A percentile compares a stretch with the other conserved stretches of the same genome.
These are phyloP conservation scores for Phycomyces nitens DNA, from an alignment of 192 early-diverging fungal species.

Conservation along the genomic window DNA sequence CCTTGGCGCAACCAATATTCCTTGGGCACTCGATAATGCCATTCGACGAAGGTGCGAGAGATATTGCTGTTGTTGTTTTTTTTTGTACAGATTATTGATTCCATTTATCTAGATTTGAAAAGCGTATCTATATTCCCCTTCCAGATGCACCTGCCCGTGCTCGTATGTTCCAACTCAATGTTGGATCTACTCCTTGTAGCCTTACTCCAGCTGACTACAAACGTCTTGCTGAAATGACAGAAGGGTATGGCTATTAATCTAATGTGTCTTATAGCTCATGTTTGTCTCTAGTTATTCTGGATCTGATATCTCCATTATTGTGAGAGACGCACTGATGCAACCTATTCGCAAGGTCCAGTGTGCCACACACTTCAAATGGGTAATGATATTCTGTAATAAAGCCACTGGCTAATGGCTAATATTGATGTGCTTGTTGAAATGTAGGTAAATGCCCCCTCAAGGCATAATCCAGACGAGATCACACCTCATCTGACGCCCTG, in stretches of 20 bases:
- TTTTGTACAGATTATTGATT: no score
- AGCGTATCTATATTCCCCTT: constrained; percentile 96
- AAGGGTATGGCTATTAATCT: constrained; percentile 52
- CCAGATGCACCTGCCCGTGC: constrained; percentile 86
- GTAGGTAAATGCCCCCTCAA: constrained; percentile 56
- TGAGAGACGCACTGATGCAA: constrained; percentile 95
- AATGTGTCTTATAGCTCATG: background rate
- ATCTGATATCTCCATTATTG: constrained; percentile 91
- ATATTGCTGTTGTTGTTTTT: background rate
- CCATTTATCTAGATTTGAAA: constrained; percentile 74
- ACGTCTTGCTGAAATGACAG: constrained; percentile 74
- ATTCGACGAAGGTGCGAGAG: constrained; percentile 73
- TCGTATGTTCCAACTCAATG: constrained; percentile 89
- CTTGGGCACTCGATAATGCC: constrained; percentile 92
- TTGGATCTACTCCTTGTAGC: constrained; percentile 87
- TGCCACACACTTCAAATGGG: constrained; percentile 88
- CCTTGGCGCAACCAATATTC: constrained; percentile 94
- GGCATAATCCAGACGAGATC: constrained; percentile 47
- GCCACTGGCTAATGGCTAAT: background rate
- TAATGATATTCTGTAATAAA: constrained; percentile 21
- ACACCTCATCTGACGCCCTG: constrained; percentile 81
- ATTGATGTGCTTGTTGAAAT: constrained; percentile 15
- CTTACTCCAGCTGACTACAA: constrained; percentile 70
- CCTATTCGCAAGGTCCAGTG: constrained; percentile 93
- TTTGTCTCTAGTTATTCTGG: constrained; percentile 70